Evolutionary conservation across 352 stramenopile species (phyloP), one percentile per base, ranked within the genome.

Genomic region (Phytophthora cryptogea): DNA sequence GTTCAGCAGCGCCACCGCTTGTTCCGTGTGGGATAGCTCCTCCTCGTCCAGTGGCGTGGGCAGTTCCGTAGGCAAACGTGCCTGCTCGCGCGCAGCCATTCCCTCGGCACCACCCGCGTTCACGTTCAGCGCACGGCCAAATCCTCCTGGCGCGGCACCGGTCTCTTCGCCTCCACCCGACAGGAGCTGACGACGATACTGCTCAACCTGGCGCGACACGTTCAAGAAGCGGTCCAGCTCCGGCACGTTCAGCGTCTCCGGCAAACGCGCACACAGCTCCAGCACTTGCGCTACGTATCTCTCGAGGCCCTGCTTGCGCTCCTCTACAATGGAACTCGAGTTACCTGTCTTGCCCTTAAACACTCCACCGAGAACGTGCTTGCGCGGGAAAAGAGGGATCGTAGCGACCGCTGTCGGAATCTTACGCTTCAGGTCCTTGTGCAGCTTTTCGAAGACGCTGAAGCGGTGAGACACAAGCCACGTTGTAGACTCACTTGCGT

Each of bases 211-310:
- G 46, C 86, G 84, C 50, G 86, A 95, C 40, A 95, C 55, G 60
- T 92, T 94, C 36, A 95, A 60, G 63, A 95, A 95, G 31, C 86
- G 84, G 43, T 95, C 86, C 26, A 95, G 70, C 64, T 95, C 86
- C 1, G 84, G 86, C 36, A 95, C 86, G 17, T 86, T 91, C 16
- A 95, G 66, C 28, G 80, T 93, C 42, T 87, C 78, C 0, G 86
- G 84, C 39, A 95, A 72, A 51, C 80, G 86, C 31, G 86, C 84
- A 27, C 86, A 95, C 39, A 94, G 75, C 33, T 94, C 83, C 33
- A 95, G 60, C 40, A 95, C 84, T 54, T 95, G 81, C 45, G 79
- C 82, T 35, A 94, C 66, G 68, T 95, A 95, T 51, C 70, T 84
- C 69, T 94, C 86, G 26, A 95, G 68, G 11, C 81, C 81, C 32